Percentiles rank a stretch among this genome's conserved stretches.
Conservation (phyloP, 2,329 filamentous ascomycete species). For the Thyridium curvatum region DNA sequence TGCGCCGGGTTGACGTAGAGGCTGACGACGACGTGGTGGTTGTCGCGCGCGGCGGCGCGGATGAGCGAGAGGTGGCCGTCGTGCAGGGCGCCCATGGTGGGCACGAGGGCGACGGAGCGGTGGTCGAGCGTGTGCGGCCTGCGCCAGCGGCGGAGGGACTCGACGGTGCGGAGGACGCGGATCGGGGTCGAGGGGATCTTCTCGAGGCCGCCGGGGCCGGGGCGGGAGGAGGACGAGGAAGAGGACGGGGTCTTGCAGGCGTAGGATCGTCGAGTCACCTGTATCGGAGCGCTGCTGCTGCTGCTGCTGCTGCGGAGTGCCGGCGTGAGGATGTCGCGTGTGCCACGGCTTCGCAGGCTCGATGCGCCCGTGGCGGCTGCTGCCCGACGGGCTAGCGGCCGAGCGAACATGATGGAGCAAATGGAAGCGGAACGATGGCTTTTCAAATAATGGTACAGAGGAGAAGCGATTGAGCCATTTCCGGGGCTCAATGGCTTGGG, state of each 20-base stretch:
- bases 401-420: too few relatives aligned
- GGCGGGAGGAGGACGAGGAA: constrained; percentile 14
- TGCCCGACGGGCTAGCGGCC: too few relatives aligned
- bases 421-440: background rate
- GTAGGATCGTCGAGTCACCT: too few relatives aligned
- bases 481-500: too few relatives aligned
- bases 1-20: constrained; percentile 97
- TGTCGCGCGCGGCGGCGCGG: constrained; percentile 75
- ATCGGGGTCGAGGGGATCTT: constrained; percentile 53
- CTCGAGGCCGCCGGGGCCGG: constrained; percentile 20
- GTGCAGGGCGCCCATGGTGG: constrained; percentile 98
- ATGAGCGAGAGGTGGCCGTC: constrained; percentile 83
- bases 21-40: constrained; percentile 81
- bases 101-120: constrained; percentile 78
- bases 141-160: constrained; percentile 64
- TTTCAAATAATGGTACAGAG: too few relatives aligned
- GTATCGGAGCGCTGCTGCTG: too few relatives aligned
- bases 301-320: too few relatives aligned
- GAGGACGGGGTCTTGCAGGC: background rate
- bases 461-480: too few relatives aligned
- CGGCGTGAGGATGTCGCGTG: too few relatives aligned
- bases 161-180: constrained; percentile 69
- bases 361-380: too few relatives aligned
- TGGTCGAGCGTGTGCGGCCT: constrained; percentile 58
- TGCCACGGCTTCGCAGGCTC: too few relatives aligned